phyloP scores from a whole-genome alignment of 2,329 filamentous ascomycete genomes.

The Calonectria pseudoreteaudii region DNA sequence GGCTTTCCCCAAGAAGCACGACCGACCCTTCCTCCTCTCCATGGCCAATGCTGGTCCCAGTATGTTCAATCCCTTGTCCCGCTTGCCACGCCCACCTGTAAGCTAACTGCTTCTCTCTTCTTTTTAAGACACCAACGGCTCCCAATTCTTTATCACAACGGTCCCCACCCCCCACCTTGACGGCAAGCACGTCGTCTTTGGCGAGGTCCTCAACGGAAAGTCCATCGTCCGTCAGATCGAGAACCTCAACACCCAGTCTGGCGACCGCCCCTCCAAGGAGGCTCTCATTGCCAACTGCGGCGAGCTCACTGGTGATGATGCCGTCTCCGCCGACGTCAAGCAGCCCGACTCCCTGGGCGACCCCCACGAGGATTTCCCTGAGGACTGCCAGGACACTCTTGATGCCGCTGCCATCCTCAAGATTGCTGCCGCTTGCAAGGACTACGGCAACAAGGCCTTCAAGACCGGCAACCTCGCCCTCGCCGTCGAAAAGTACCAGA shows the following conservation, averaged over 20 bases:
- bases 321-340: constrained; percentile 75
- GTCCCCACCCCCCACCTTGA: constrained; percentile 95
- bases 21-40: constrained; percentile 90
- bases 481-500: constrained; percentile 92
- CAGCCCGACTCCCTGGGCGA: constrained; percentile 85
- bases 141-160: constrained; percentile 98
- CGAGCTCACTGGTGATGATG: constrained; percentile 80
- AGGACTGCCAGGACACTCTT: constrained; percentile 77
- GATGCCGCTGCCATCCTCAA: constrained; percentile 77
- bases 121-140: constrained; percentile 85
- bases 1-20: constrained; percentile 93
- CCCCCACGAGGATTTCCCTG: constrained; percentile 94
- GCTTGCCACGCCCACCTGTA: neutral
- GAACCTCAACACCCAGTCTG: constrained; percentile 78
- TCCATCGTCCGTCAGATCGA: constrained; percentile 91
- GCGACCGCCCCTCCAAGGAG: constrained; percentile 82
- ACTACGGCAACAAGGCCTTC: constrained; percentile 92
- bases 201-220: constrained; percentile 93
- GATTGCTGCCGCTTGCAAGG: constrained; percentile 88
- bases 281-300: constrained; percentile 86
- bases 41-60: constrained; percentile 98
- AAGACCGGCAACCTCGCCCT: constrained; percentile 78
- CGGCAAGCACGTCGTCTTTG: constrained; percentile 97
- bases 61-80: constrained; percentile 54
- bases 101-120: constrained; percentile 9